Evolutionary conservation across 495 filamentous ascomycete species (phyloP).

Genomic region (Sabuloglossum arenarium): DNA sequence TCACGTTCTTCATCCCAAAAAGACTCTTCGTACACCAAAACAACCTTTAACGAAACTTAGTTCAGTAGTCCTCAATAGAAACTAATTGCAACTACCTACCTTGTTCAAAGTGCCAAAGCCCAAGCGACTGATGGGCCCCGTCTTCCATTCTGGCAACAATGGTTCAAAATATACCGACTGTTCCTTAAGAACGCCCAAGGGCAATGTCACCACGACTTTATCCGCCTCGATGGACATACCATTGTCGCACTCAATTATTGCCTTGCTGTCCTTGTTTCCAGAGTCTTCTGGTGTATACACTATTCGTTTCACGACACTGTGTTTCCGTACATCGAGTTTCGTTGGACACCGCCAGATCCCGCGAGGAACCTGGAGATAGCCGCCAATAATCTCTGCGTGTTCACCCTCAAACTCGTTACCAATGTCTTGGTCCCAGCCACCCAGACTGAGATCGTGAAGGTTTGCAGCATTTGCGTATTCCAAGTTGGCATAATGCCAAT

Average conservation of each 20-base stretch:
- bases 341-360: constrained; percentile 58
- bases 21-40: constrained; percentile 68
- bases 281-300: constrained; percentile 30
- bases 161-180: constrained; percentile 57
- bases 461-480: constrained; percentile 93
- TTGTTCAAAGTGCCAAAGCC: constrained; percentile 95
- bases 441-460: constrained; percentile 66
- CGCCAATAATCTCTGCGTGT: constrained; percentile 79
- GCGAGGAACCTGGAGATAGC: constrained; percentile 75
- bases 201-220: constrained; percentile 68
- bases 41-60: constrained; percentile 25
- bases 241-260: constrained; percentile 56
- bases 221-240: constrained; percentile 64
- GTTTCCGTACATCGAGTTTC: constrained; percentile 58
- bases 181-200: constrained; percentile 76
- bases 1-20: constrained; percentile 91
- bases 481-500: constrained; percentile 96
- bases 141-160: constrained; percentile 68
- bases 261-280: constrained; percentile 14
- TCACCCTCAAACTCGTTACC: constrained; percentile 94
- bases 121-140: constrained; percentile 58
- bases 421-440: constrained; percentile 88
- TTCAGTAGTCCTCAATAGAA: background rate
- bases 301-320: constrained; percentile 46
- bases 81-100: constrained; percentile 9